These are phyloP conservation scores for Amaranthus tricolor DNA, from an alignment of 179 eudicot genomes.

Conservation along the genomic window DNA sequence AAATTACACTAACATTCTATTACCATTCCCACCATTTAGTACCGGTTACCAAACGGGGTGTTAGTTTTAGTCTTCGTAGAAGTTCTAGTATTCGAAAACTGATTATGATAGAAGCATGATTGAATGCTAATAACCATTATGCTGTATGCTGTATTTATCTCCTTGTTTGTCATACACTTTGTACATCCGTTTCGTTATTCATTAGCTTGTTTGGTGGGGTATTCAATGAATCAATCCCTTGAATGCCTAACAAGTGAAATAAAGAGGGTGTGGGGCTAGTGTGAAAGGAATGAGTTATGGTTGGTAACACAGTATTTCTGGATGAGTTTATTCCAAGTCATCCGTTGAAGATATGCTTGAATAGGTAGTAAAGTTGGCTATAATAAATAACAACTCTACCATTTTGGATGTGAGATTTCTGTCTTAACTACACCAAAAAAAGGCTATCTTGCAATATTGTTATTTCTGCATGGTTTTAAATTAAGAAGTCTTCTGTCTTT, in stretches of 20 bases:
- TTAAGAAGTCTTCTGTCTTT: neutral
- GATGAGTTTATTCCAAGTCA: neutral
- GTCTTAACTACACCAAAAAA: neutral
- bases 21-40: too few relatives aligned
- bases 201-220: neutral
- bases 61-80: neutral
- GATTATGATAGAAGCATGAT: neutral
- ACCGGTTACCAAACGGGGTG: too few relatives aligned
- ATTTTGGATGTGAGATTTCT: conserved; percentile 12
- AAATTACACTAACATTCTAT: too few relatives aligned
- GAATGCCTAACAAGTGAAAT: neutral
- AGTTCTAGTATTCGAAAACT: neutral
- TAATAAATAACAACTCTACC: neutral
- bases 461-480: neutral
- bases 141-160: neutral
- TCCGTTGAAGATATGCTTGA: neutral
- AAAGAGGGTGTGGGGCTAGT: neutral
- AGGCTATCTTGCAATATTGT: neutral
- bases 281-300: neutral
- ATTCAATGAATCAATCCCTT: too few relatives aligned
- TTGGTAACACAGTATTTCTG: neutral
- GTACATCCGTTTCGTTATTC: neutral
- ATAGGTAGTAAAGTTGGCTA: neutral
- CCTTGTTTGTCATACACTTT: neutral
- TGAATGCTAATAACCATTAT: neutral